phyloP scores from a whole-genome alignment of 441 rosid genomes.

The Pelargonium cotyledonis region DNA sequence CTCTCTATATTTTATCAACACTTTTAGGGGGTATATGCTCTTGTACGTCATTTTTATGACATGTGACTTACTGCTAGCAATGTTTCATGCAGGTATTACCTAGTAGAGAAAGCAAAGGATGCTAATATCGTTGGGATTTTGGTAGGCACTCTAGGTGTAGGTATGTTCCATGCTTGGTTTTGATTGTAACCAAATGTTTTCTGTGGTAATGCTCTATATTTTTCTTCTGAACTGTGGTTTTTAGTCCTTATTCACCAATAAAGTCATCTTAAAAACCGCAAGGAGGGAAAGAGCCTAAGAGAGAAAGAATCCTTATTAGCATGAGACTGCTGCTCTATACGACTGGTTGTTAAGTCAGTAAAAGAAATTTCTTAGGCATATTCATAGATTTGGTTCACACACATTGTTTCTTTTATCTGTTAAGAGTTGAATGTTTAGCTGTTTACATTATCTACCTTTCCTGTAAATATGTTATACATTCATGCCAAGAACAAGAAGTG shows the following conservation, averaged over 20 bases:
- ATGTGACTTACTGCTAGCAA: background rate
- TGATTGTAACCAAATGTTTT: background rate
- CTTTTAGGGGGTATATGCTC: background rate
- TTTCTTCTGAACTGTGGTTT: background rate
- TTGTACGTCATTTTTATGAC: constrained; percentile 1
- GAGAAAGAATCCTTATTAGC: background rate
- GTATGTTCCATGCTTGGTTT: constrained; percentile 31
- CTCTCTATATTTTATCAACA: background rate
- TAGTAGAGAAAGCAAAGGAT: constrained; percentile 96
- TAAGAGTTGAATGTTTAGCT: background rate
- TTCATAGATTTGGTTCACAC: background rate
- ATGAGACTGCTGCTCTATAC: background rate
- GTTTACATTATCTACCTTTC: background rate
- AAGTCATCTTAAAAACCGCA: background rate
- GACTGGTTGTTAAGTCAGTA: background rate
- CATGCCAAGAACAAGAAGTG: background rate
- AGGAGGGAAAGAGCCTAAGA: background rate
- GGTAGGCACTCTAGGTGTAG: constrained; percentile 94
- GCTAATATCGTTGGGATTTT: constrained; percentile 79
- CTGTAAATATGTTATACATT: background rate
- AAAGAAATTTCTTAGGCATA: background rate
- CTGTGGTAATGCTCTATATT: constrained; percentile 4
- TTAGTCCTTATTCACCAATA: background rate
- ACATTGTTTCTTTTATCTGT: background rate
- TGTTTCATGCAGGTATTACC: constrained; percentile 61